Conservation (phyloP, 768 basidiomycete genomes). For the Boletus edulis region DNA sequence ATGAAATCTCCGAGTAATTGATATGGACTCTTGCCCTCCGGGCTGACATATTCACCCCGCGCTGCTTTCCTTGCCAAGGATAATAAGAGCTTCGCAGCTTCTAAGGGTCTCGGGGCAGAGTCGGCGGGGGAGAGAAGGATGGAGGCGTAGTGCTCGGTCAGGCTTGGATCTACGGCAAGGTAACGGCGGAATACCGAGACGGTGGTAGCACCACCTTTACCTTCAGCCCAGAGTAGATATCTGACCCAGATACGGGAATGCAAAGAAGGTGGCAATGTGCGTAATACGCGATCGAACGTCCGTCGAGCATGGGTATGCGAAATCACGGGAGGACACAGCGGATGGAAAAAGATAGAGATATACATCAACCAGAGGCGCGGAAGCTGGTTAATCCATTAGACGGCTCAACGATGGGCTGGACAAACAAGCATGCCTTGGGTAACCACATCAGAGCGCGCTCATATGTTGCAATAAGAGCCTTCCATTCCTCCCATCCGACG, state of each 20-base stretch:
- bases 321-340: constrained; percentile 78
- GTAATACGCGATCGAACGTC: constrained; percentile 92
- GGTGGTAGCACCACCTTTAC: constrained; percentile 72
- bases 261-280: constrained; percentile 89
- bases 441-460: constrained; percentile 95
- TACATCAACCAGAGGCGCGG: constrained; percentile 96
- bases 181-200: constrained; percentile 88
- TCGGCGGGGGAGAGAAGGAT: constrained; percentile 61
- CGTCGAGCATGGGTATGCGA: constrained; percentile 89
- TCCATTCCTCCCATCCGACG: constrained; percentile 98
- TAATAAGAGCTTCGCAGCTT: constrained; percentile 90
- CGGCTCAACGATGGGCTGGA: background rate
- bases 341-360: constrained; percentile 85
- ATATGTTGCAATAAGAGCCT: constrained; percentile 77
- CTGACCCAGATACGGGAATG: constrained; percentile 91
- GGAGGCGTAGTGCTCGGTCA: constrained; percentile 76
- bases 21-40: constrained; percentile 94
- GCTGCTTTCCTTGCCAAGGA: constrained; percentile 81
- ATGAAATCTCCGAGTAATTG: constrained; percentile 92
- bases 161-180: constrained; percentile 72
- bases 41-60: constrained; percentile 77
- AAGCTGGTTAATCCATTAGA: constrained; percentile 48
- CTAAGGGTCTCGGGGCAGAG: constrained; percentile 74
- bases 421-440: constrained; percentile 60
- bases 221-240: constrained; percentile 91